Percentiles rank a stretch among this genome's conserved stretches.
These are phyloP conservation scores for Trichocladium antarcticum DNA, from an alignment of 495 filamentous ascomycete species.

Conservation along the genomic window DNA sequence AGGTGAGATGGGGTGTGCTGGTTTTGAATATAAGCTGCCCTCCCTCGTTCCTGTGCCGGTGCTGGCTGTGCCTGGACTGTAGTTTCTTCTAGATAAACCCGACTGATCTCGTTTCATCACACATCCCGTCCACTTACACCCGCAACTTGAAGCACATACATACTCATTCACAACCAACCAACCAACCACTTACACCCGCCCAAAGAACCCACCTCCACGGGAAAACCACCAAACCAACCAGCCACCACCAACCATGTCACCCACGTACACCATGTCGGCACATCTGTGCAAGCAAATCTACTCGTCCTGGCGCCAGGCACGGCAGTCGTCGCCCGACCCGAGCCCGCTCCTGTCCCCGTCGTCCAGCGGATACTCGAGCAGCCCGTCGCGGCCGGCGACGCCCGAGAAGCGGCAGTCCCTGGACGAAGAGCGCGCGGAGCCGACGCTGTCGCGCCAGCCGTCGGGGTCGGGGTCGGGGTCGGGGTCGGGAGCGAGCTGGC, in stretches of 20 bases:
- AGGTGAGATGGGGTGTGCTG: too few relatives aligned
- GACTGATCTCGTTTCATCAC: too few relatives aligned
- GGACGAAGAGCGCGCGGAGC: conserved; percentile 26
- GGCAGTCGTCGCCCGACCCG: conserved; percentile 27
- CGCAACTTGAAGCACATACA: too few relatives aligned
- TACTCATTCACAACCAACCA: too few relatives aligned
- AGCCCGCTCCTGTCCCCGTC: conserved; percentile 21
- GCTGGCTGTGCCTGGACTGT: too few relatives aligned
- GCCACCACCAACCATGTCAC: conserved; percentile 32
- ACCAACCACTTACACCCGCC: not conserved
- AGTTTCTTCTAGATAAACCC: too few relatives aligned
- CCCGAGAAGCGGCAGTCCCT: conserved; percentile 33
- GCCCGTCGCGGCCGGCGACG: conserved; percentile 24
- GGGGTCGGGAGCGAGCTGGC: conserved; percentile 21
- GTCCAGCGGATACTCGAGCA: not conserved
- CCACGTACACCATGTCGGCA: conserved; percentile 44
- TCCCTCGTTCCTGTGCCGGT: too few relatives aligned
- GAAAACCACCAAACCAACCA: conserved; percentile 1
- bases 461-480: conserved; percentile 17
- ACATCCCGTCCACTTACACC: too few relatives aligned
- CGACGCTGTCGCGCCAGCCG: conserved; percentile 7
- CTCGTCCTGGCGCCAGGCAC: conserved; percentile 35
- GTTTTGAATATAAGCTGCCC: too few relatives aligned
- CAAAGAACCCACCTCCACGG: not conserved
- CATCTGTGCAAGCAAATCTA: conserved; percentile 43